phyloP scores from a whole-genome alignment of 2,329 filamentous ascomycete genomes.

The Penicillium brasilianum region DNA sequence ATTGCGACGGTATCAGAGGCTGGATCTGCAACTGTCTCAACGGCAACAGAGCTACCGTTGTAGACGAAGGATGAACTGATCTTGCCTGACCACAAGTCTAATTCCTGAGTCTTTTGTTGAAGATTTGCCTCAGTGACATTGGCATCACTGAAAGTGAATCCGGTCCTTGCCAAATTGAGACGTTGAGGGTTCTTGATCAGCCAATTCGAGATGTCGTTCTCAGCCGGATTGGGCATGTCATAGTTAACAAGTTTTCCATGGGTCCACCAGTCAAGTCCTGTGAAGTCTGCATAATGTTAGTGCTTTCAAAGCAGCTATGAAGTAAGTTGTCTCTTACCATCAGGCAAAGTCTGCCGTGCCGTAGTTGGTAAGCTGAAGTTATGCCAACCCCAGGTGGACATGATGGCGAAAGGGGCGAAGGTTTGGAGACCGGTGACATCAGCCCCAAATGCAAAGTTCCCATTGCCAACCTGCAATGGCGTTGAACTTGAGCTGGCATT shows the following conservation, averaged over 20 bases:
- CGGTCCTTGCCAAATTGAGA: not conserved
- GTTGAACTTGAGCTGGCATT: not conserved
- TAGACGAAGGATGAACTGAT: not conserved
- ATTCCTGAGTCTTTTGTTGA: not conserved
- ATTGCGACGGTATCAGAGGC: not conserved
- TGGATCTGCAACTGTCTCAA: not conserved
- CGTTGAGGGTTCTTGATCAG: not conserved
- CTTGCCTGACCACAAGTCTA: not conserved
- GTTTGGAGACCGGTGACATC: conserved; percentile 53
- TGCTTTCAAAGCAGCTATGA: not conserved
- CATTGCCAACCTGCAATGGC: conserved; percentile 1
- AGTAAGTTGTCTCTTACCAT: not conserved
- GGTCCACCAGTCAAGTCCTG: not conserved
- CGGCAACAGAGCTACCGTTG: not conserved
- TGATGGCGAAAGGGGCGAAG: conserved; percentile 49
- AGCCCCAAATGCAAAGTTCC: conserved; percentile 24
- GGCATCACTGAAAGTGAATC: not conserved
- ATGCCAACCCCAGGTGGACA: conserved; percentile 55
- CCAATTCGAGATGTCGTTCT: not conserved
- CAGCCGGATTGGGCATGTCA: not conserved
- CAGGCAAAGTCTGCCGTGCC: conserved; percentile 23
- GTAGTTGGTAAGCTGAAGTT: conserved; percentile 51
- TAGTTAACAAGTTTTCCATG: not conserved
- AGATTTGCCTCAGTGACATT: not conserved
- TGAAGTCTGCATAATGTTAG: not conserved